Conservation (phyloP, 2,329 filamentous ascomycete species). For the Talaromyces sp. region DNA sequence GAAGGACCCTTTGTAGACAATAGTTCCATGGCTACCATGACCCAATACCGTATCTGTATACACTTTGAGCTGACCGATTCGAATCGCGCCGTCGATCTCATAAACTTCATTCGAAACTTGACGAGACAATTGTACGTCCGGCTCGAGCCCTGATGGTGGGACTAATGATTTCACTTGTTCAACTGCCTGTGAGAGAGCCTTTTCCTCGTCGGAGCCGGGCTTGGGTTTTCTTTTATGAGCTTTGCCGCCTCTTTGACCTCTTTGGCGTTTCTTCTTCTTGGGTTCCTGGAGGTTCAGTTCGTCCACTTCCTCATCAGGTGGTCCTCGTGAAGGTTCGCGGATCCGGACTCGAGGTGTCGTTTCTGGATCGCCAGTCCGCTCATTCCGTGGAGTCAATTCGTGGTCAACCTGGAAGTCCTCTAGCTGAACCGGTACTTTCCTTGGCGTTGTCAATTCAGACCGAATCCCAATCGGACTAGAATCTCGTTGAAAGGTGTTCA, state of each 20-base stretch:
- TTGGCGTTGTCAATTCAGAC: conserved; percentile 13
- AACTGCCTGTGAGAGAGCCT: conserved; percentile 53
- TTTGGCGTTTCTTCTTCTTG: conserved; percentile 66
- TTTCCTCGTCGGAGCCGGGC: conserved; percentile 49
- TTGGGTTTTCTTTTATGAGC: conserved; percentile 56
- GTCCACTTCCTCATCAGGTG: conserved; percentile 30
- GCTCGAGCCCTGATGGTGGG: conserved; percentile 52
- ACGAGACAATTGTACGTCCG: conserved; percentile 56
- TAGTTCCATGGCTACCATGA: conserved; percentile 90
- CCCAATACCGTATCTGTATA: conserved; percentile 59
- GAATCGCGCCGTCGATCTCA: conserved; percentile 57
- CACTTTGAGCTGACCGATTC: conserved; percentile 60
- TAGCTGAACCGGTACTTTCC: conserved; percentile 11
- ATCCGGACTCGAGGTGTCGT: conserved; percentile 39
- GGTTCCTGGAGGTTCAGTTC: conserved; percentile 33
- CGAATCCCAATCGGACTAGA: conserved; percentile 22
- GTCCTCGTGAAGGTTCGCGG: conserved; percentile 35
- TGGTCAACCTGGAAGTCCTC: conserved; percentile 33
- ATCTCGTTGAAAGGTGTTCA: conserved; percentile 30
- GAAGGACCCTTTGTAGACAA: conserved; percentile 91
- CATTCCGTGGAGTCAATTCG: conserved; percentile 29
- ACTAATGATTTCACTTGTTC: conserved; percentile 50
- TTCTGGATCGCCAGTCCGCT: conserved; percentile 24
- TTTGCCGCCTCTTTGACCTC: conserved; percentile 68
- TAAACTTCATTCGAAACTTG: conserved; percentile 55